Evolutionary conservation across 2,329 filamentous ascomycete genomes (phyloP), one percentile per base, ranked within the genome.

Genomic region (Mycosphaerelloides madeirae): DNA sequence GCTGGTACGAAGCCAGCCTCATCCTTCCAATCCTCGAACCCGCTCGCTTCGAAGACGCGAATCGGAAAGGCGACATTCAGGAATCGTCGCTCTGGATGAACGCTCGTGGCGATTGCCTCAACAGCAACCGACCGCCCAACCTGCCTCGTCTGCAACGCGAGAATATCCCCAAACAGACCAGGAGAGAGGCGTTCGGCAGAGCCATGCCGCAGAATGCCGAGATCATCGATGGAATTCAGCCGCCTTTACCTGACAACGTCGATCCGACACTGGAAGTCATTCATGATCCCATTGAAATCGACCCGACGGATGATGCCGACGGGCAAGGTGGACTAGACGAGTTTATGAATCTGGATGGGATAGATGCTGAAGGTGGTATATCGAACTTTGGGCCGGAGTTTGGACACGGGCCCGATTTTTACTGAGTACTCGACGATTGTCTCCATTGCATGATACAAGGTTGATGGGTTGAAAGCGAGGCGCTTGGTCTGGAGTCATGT

Each of bases 1-100:
- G 78, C 8, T 81, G 78, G 78, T 81, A 81, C 58, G 78, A 81
- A 59, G 73, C 74, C 2, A 70, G 67, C 32, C 59, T 74, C 1
- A 63, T 80, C 3, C 68, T 78, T 18, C 68, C 68, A 3, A 62
- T 70, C 28, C 57, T 70, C 2, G 57, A 65, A 31, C 46, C 45
- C n/a, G 55, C 44, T 13, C 40, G 25, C 3, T 65, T 55, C 44
- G 54, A 57, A 12, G 50, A 57, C 18, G 48, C 53, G 14, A 43
- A 49, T 18, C 44, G 54, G 1, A 55, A 55, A 25, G 65, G 65
- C 16, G 61, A 65, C 11, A 53, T 65, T 2, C 49, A 50, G 19
- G 65, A 68, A 45, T 62, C 62, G 3, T 53, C 58, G 1, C 45
- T 61, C 7, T 61, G 56, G 51, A 66, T 68, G 62, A 68, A 68